Evolutionary conservation across 192 early-diverging fungal species (phyloP).

Genomic region (Backusella sp.): DNA sequence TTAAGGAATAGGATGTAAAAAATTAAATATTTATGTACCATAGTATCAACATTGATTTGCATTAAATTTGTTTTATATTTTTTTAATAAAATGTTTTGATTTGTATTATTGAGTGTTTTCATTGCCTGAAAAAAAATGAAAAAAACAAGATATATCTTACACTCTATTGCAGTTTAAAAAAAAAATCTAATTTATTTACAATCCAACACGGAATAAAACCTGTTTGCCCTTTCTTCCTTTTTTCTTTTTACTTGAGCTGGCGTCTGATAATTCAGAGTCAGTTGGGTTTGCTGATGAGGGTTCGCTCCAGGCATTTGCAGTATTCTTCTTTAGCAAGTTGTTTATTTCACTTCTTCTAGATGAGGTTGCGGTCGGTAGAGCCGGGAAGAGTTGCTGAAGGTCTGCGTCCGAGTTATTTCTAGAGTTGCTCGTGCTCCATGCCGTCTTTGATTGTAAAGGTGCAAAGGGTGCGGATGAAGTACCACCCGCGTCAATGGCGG

Average conservation of each 20-base stretch:
- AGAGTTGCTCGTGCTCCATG: constrained; percentile 32
- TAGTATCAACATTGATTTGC: background rate
- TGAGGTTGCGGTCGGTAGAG: constrained; percentile 27
- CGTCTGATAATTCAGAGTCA: constrained; percentile 33
- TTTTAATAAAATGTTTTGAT: background rate
- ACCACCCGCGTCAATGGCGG: constrained; percentile 36
- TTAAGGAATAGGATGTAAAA: background rate
- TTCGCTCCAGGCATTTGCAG: constrained; percentile 1
- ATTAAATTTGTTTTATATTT: background rate
- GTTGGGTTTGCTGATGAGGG: constrained; percentile 10
- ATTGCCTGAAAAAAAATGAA: too few species aligned
- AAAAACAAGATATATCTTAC: too few species aligned
- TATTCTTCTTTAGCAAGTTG: background rate
- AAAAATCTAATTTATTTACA: constrained; percentile 20
- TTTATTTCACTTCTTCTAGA: background rate
- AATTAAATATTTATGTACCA: background rate
- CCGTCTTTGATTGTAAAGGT: constrained; percentile 22
- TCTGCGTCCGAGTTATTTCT: background rate
- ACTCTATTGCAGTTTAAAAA: background rate
- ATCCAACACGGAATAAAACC: constrained; percentile 65
- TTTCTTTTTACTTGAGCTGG: constrained; percentile 41
- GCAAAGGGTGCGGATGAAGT: constrained; percentile 18
- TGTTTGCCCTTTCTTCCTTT: constrained; percentile 66
- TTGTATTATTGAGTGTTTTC: too few species aligned
- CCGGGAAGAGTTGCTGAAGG: constrained; percentile 28